Base-by-base conservation (phyloP, 257 asterid species). In the Salvia splendens region DNA sequence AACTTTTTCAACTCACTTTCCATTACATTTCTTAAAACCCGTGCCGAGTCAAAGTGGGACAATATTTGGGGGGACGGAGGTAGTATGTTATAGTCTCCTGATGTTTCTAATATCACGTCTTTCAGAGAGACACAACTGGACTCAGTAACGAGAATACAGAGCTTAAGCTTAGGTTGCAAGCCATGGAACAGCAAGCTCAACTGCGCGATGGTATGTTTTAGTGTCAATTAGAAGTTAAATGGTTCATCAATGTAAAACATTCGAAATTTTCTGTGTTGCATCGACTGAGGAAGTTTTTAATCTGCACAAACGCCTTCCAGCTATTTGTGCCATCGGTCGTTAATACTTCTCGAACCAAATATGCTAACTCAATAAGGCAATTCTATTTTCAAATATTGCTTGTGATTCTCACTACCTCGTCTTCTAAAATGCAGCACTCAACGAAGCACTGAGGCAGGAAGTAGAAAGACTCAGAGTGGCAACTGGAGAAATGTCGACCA, bases 111-210 rank as follows among this genome's bases (percentile, higher is more conserved):
- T 38, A 42, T 36, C 24, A 6, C 17, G 16, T 51, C 70, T 62
- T 72, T 67, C 85, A 93, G 98, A 83, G 98, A 75, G 98, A 93
- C 71, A 89, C 98, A 9, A 73, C 93, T 0, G 97, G 95, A 49
- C 82, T 93, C 63, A 85, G 87, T 54, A 87, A 80, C 35, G 98
- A 93, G 75, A 93, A 93, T 75, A 83, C 94, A 16, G 95, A 89
- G 85, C 98, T 93, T 70, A 89, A 93, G 82, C 86, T 93, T 72
- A 84, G 94, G 61, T 78, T 89, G 74, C 98, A 93, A 80, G 89
- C 96, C 69, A 93, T 93, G 95, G 98, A 93, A 82, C 97, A 89
- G 67, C 98, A 93, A 80, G 97, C 97, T 78, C 96, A 87, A 59
- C 65, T 93, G 61, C 96, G 95, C n/a, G 98, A 93, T 69, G 95